These are phyloP conservation scores for Castanea sativa DNA, from an alignment of 306 rosid species.

Conservation along the genomic window DNA sequence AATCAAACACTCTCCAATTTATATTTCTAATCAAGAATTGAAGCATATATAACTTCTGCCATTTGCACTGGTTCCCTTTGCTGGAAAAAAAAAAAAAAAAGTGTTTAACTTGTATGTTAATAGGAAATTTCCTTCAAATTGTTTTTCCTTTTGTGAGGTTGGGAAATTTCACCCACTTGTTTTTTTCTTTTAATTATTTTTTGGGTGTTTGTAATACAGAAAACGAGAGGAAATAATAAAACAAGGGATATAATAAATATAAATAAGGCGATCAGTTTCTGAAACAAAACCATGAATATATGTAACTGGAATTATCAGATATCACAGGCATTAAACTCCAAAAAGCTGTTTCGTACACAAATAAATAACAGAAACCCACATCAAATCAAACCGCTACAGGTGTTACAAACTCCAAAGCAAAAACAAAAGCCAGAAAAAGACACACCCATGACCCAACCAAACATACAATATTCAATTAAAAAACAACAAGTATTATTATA, in stretches of 20 bases:
- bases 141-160: background rate
- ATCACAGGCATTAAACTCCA: slow-evolving; percentile 13
- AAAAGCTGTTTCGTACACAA: slow-evolving; percentile 23
- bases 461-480: background rate
- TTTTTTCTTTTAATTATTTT: slow-evolving; percentile 3
- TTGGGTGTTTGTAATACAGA: background rate
- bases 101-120: background rate
- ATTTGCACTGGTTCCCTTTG: background rate
- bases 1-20: slow-evolving; percentile 20
- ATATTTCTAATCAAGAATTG: background rate
- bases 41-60: background rate
- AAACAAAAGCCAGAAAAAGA: background rate
- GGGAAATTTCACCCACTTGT: slow-evolving; percentile 30
- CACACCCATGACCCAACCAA: background rate
- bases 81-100: background rate
- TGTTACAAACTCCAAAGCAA: slow-evolving; percentile 7
- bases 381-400: slow-evolving; percentile 21
- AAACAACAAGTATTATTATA: background rate
- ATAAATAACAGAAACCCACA: slow-evolving; percentile 30
- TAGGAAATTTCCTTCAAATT: slow-evolving; percentile 28
- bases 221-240: background rate
- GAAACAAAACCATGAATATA: slow-evolving; percentile 6
- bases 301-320: slow-evolving; percentile 10
- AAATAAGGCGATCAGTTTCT: slow-evolving; percentile 15
- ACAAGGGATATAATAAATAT: background rate